A percentile compares a stretch with the other conserved stretches of the same genome.
Evolutionary conservation across 495 filamentous ascomycete species (phyloP).

Genomic region (Penicillium fimorum): DNA sequence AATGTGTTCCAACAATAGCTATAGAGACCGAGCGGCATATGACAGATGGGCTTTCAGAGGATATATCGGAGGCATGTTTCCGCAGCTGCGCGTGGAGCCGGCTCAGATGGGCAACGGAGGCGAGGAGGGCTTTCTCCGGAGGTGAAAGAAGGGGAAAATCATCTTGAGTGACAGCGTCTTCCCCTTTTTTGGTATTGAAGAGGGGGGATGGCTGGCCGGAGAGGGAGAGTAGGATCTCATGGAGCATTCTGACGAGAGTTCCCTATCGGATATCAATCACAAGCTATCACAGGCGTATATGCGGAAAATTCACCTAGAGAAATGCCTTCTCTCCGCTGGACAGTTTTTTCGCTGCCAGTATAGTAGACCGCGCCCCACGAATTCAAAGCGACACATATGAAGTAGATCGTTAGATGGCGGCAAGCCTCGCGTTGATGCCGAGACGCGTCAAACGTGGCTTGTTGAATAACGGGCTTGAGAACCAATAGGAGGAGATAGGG

Average conservation of each 20-base stretch:
- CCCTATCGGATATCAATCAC: slow-evolving; percentile 20
- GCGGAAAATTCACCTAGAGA: slow-evolving; percentile 23
- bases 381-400: slow-evolving; percentile 54
- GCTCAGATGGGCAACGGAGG: slow-evolving; percentile 70
- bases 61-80: slow-evolving; percentile 59
- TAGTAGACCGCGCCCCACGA: slow-evolving; percentile 47
- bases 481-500: background rate
- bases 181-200: slow-evolving; percentile 51
- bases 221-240: slow-evolving; percentile 93
- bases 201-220: slow-evolving; percentile 90
- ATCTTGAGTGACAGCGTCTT: slow-evolving; percentile 39
- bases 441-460: background rate
- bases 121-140: slow-evolving; percentile 77
- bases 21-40: slow-evolving; percentile 88
- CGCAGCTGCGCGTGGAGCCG: slow-evolving; percentile 70
- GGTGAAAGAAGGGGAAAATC: slow-evolving; percentile 62
- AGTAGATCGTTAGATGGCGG: background rate
- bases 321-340: slow-evolving; percentile 19
- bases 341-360: slow-evolving; percentile 41
- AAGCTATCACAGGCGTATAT: background rate
- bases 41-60: slow-evolving; percentile 66
- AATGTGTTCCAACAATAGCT: slow-evolving; percentile 67
- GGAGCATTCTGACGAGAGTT: slow-evolving; percentile 68
- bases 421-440: slow-evolving; percentile 7
- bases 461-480: background rate